Evolutionary conservation across 2,329 filamentous ascomycete species (phyloP), one percentile per base, ranked within the genome.

Genomic region (Xylaria sp.): DNA sequence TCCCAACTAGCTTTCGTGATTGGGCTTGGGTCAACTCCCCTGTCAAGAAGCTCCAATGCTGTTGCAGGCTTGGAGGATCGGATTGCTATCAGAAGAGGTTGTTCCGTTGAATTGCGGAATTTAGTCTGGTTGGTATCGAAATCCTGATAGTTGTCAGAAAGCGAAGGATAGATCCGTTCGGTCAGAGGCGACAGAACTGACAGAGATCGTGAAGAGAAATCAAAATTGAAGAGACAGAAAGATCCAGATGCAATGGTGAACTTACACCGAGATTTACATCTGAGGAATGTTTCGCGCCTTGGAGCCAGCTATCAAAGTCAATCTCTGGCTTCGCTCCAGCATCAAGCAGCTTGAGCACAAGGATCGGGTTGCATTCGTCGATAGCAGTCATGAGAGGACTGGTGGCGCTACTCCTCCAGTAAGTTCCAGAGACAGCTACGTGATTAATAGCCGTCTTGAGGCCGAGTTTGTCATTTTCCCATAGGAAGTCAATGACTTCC

Each of bases 371-470:
- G 9, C 83, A 84, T 1, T 82, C 80, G 18, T 81, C 76, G 54
- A 93, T 84, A 0, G 92, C 91, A 5, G 82, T 84, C 65, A 88
- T 83, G 23, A 95, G 78, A 1, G 89, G 86, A 1, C 84, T 85
- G 12, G 80, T 79, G 0, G 83, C 79, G 0, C 76, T 65, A 0
- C 80, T 74, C 2, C 72, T 77, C 76, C 79, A 86, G 10, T 66
- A 74, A 3, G 66, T 67, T 0, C 80, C 78, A 2, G 69, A 74
- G 3, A 88, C 80, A 0, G 84, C 80, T 10, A 94, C 74, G 72
- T 93, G 89, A 68, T 93, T 91, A 72, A 94, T 84, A 5, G 91
- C 89, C 34, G 87, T 85, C 69, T 88, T 86, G 34, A 89, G 83
- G 0, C 87, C 89, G 1, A 87, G 84, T 64, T 85, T 84, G 74